phyloP scores from a whole-genome alignment of 306 rosid species.

The Ormosia semicastrata region DNA sequence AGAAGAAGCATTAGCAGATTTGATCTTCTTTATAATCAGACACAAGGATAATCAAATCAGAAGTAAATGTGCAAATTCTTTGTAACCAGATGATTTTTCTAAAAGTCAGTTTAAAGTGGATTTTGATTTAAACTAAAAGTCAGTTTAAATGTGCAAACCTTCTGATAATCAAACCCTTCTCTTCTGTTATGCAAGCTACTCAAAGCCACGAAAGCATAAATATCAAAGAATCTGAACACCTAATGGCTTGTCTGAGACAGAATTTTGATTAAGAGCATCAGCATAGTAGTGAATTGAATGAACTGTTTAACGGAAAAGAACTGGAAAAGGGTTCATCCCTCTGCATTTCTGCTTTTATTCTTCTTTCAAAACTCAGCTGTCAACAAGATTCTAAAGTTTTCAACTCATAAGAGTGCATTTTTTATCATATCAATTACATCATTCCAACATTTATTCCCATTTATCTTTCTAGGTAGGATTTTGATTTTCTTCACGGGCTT shows the following conservation, averaged over 20 bases:
- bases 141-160: too few species aligned
- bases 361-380: conserved; percentile 6
- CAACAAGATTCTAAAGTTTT: conserved; percentile 2
- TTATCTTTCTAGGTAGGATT: not conserved
- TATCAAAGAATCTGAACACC: not conserved
- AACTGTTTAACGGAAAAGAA: not conserved
- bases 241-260: not conserved
- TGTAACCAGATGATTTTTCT: not conserved
- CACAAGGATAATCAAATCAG: not conserved
- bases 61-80: conserved; percentile 1
- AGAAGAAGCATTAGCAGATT: conserved; percentile 6
- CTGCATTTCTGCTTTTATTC: not conserved
- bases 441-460: conserved; percentile 4
- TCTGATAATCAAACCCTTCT: not conserved
- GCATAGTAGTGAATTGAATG: not conserved
- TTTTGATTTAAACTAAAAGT: too few species aligned
- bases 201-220: not conserved
- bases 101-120: too few species aligned
- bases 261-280: conserved; percentile 12
- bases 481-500: conserved; percentile 10
- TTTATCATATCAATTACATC: not conserved
- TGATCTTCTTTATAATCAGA: not conserved
- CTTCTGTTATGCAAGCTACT: not conserved
- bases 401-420: not conserved
- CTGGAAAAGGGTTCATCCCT: not conserved